Evolutionary conservation across 768 basidiomycete species (phyloP), one percentile per base, ranked within the genome.

Genomic region (Russula ochroleuca): DNA sequence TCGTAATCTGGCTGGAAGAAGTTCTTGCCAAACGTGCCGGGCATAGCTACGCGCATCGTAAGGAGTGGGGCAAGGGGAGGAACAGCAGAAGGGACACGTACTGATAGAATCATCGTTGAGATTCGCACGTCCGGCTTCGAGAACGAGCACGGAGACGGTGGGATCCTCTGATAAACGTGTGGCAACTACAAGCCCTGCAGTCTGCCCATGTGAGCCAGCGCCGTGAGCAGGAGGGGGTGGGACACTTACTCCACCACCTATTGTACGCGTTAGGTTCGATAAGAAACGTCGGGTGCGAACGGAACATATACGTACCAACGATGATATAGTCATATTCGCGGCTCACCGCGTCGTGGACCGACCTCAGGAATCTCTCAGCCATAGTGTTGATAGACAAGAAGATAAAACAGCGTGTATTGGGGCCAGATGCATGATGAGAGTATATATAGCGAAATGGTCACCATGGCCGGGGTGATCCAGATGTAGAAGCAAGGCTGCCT

Each of bases 161-260:
- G 71, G 70, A 40, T 71, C 69, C 48, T 71, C 68, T 8, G 71
- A 67, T 35, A 72, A 59, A 25, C 71, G 68, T 0, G 68, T 40
- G 6, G 70, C 71, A 7, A 73, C 51, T 28, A 66, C 67, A 21
- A 71, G 52, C 10, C 52, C 52, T 5, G 52, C 52, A 13, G 37
- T 23, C 52, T 54, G 33, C 33, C 11, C 21, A 19, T n/a, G n/a
- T 52, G 33, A 52, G 51, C 33, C 4, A 35, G 52, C 52, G 35
- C 21, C 6, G 7, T 21, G 14, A 21, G 52, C 5, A 14, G 14
- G 21, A 8, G 7, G 37, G 9, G 38, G n/a, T n/a, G n/a, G 38
- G 10, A 55, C 37, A 25, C 53, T 8, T 40, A 55, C 53, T 21
- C 37, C 53, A 54, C 53, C 53, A 55, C 37, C 38, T 40, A 19